Evolutionary conservation across 2,329 filamentous ascomycete species (phyloP), one percentile per base, ranked within the genome.

Genomic region (Clathrospora elynae): DNA sequence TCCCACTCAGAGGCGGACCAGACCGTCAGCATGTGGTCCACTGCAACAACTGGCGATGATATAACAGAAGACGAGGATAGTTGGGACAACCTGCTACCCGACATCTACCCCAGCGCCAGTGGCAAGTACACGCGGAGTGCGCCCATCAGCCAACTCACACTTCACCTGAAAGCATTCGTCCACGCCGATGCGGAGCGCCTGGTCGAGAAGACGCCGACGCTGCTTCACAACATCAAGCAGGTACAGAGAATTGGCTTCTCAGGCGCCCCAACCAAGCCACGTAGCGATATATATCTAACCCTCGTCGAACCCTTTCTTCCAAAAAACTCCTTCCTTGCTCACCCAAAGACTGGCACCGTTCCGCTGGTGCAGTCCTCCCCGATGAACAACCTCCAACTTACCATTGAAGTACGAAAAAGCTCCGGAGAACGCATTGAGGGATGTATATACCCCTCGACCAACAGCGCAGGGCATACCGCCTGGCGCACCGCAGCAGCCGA

Each of bases 261-360:
- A 3, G 91, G 91, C 9, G 91, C 91, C 2, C 92, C 93, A 0
- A 90, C 87, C 0, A 91, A 90, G 65, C 79, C 87, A 11, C 80
- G 95, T 59, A 96, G 90, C 8, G 95, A 99, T 67, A 97, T 99
- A 35, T 99, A 99, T 66, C 71, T 99, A 30, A 96, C 90, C 0
- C 71, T 99, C 33, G 83, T 84, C 44, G 85, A 90, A 51, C 88
- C 90, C 0, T 78, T 85, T n/a, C 75, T 99, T 16, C 85, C 86
- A 12, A 84, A 84, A 43, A 79, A 82, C 52, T 80, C 81, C 8
- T 74, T 81, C 26, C 71, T 86, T 14, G 80, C 82, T 6, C 84
- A 87, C 61, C 83, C 84, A 0, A 89, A 95, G 59, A 85, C 87
- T 22, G 90, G 89, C n/a, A 88, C 87, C 50, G 85, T 92, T 8